Evolutionary conservation across 1,284 basidiomycete species (phyloP), one percentile per base, ranked within the genome.

Genomic region (Ustilago xerochloae): DNA sequence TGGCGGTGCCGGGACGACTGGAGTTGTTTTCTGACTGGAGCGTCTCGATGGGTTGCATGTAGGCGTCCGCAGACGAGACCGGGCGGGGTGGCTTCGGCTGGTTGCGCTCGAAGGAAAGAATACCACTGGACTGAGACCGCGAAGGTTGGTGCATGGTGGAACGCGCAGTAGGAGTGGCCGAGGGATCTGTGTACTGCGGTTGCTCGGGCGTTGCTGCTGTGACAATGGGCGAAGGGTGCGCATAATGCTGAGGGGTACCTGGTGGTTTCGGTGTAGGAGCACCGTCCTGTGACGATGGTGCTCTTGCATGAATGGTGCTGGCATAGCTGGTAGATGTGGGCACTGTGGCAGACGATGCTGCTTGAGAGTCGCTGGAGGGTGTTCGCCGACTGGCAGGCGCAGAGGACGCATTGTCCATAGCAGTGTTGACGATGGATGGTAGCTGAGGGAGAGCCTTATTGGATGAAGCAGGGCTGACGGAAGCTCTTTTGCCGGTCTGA

Each of bases 31-130:
- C 67, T 16, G 63, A 60, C 32, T 62, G 60, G 15, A 71, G 63
- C 8, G 52, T 55, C 13, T 69, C 59, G 32, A 66, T 39, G 3
- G 72, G 67, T 30, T 70, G 57, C 55, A 51, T 66, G 57, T 75
- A 75, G 22, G 67, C 67, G 16, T 75, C 72, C 20, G 72, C 72
- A 9, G 72, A 75, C 1, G 72, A 75, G 49, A 75, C 57, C 6
- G 72, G 72, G 7, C 63, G 66, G 30, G 59, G 35, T 13, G 61
- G 45, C 32, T 38, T 48, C 5, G 47, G 7, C 32, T 43, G 36
- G 28, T 43, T 24, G 10, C 33, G 41, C 22, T 62, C 39, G 43
- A 28, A 45, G 18, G 39, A 29, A 6, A 60, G 22, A 4, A 47
- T 38, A 13, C 48, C 36, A 29, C 52, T 24, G 8, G 63, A 57